Conservation (phyloP, 768 basidiomycete genomes). For the Leccinum barrowsii region DNA sequence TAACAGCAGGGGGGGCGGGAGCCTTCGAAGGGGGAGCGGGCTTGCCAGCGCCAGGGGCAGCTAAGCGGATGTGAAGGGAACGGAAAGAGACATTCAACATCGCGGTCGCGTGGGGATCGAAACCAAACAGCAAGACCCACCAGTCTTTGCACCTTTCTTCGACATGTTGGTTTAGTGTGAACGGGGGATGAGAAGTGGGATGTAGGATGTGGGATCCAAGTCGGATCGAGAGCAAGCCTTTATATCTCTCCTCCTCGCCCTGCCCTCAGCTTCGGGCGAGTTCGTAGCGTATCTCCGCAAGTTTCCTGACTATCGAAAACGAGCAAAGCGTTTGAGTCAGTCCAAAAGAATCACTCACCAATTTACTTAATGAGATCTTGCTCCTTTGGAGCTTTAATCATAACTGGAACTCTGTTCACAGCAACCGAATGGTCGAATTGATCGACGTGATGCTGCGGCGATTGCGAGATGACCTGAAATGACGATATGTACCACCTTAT, state of each 20-base stretch:
- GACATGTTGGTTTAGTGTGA: constrained; percentile 19
- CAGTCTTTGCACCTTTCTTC: constrained; percentile 23
- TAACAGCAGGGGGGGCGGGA: constrained; percentile 16
- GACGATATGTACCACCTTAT: constrained; percentile 13
- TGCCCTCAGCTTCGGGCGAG: constrained; percentile 29
- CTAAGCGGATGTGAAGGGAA: constrained; percentile 3
- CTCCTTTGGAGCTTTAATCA: constrained; percentile 7
- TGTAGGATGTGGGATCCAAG: not conserved
- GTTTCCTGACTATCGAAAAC: constrained; percentile 7
- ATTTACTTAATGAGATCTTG: constrained; percentile 1
- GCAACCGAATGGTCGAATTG: not conserved
- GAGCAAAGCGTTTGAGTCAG: not conserved
- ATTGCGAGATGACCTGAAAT: constrained; percentile 1
- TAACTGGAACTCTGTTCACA: constrained; percentile 1
- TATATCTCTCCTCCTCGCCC: constrained; percentile 21
- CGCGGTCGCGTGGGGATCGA: not conserved
- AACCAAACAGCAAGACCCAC: constrained; percentile 21
- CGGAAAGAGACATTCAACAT: constrained; percentile 15
- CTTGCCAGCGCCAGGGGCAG: constrained; percentile 14
- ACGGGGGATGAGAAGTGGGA: constrained; percentile 1
- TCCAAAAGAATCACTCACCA: not conserved
- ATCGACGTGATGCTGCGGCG: constrained; percentile 18
- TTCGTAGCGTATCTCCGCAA: constrained; percentile 12
- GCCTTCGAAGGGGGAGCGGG: constrained; percentile 21
- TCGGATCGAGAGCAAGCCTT: constrained; percentile 10